Conservation (phyloP, 352 stramenopile genomes). For the Phytophthora rubi region DNA sequence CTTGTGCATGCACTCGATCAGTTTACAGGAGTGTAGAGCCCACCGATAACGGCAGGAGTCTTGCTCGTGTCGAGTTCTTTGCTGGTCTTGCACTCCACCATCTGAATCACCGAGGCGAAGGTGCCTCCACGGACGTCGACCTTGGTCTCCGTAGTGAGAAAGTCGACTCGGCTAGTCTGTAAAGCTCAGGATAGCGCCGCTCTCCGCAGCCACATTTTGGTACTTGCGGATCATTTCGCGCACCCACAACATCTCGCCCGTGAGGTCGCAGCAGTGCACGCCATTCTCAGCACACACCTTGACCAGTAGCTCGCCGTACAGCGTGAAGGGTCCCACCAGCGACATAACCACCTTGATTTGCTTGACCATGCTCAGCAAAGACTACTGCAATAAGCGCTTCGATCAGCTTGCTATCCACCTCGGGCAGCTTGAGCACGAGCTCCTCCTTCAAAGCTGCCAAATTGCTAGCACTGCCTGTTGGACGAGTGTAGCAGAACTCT, state of each 20-base stretch:
- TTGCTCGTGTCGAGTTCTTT: conserved; percentile 15
- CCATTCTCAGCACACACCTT: conserved; percentile 81
- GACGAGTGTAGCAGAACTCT: conserved; percentile 5
- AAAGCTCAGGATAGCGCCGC: conserved; percentile 76
- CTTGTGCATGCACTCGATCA: conserved; percentile 41
- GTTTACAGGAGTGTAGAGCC: conserved; percentile 49
- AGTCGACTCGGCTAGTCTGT: conserved; percentile 31
- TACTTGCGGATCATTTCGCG: conserved; percentile 71
- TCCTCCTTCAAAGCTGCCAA: conserved; percentile 53
- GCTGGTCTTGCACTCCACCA: conserved; percentile 21
- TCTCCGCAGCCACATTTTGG: conserved; percentile 52
- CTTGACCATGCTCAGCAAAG: conserved; percentile 59
- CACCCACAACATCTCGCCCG: conserved; percentile 87
- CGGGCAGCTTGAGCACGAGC: conserved; percentile 40
- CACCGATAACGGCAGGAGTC: conserved; percentile 32
- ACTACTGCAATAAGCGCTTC: conserved; percentile 42
- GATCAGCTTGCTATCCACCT: conserved; percentile 24
- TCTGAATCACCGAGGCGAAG: conserved; percentile 37
- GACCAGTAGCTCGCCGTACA: conserved; percentile 80
- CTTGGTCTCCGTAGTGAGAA: conserved; percentile 40
- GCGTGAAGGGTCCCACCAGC: conserved; percentile 78
- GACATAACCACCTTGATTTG: conserved; percentile 79
- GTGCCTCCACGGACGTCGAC: conserved; percentile 56
- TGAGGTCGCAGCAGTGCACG: conserved; percentile 92
- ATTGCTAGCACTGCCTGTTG: conserved; percentile 54